Percentiles rank a stretch among this genome's conserved stretches.
Conservation (phyloP, 345 rosid species). For the Citrus cavaleriei region DNA sequence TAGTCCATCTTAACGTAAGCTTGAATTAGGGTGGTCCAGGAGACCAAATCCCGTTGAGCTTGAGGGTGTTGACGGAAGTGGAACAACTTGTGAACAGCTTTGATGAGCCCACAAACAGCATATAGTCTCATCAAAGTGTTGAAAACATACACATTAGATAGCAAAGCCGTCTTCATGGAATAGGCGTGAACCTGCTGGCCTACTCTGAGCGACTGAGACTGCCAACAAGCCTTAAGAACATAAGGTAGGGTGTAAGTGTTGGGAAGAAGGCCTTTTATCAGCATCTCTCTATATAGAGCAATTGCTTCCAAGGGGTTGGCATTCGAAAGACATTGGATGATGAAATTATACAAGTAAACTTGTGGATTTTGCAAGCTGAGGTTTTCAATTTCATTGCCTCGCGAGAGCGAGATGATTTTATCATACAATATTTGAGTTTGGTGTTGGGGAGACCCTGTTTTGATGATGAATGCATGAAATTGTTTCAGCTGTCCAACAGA, state of each 20-base stretch:
- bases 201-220: slow-evolving; percentile 18
- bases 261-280: slow-evolving; percentile 29
- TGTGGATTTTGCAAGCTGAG: slow-evolving; percentile 12
- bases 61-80: slow-evolving; percentile 24
- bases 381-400: slow-evolving; percentile 5
- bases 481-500: slow-evolving; percentile 29
- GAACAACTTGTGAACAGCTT: slow-evolving; percentile 33
- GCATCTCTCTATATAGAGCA: slow-evolving; percentile 29
- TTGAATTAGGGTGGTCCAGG: slow-evolving; percentile 57
- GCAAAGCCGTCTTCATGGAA: slow-evolving; percentile 29
- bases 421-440: slow-evolving; percentile 16
- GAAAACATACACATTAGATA: slow-evolving; percentile 33
- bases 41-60: slow-evolving; percentile 35
- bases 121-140: slow-evolving; percentile 48
- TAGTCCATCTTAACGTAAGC: slow-evolving; percentile 36
- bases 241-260: slow-evolving; percentile 39
- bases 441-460: slow-evolving; percentile 16
- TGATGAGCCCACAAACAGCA: slow-evolving; percentile 31
- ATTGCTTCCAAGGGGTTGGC: slow-evolving; percentile 17
- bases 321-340: slow-evolving; percentile 30
- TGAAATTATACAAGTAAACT: slow-evolving; percentile 23
- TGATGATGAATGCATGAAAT: slow-evolving; percentile 35
- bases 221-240: slow-evolving; percentile 42
- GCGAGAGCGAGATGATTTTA: slow-evolving; percentile 17
- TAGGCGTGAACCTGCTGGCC: slow-evolving; percentile 45